Percentiles rank a stretch among this genome's conserved stretches.
phyloP scores from a whole-genome alignment of 495 filamentous ascomycete species.

The Trichoderma erinaceum region DNA sequence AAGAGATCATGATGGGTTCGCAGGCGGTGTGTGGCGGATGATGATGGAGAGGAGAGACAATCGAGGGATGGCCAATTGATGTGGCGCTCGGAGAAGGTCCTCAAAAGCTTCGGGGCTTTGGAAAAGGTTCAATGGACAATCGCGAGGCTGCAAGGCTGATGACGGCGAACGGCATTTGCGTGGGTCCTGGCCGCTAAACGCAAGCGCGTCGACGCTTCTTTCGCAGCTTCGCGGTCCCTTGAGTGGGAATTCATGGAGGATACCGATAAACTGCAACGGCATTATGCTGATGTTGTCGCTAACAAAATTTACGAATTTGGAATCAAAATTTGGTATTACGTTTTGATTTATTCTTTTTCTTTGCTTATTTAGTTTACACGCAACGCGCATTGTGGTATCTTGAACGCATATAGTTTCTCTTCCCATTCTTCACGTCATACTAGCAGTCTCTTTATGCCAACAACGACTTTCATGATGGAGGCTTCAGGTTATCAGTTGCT shows the following conservation, averaged over 20 bases:
- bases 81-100: background rate
- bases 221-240: background rate
- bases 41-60: background rate
- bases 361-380: background rate
- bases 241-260: background rate
- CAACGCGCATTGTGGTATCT: background rate
- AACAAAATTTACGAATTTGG: background rate
- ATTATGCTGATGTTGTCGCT: background rate
- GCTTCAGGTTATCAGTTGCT: conserved; percentile 83
- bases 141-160: conserved; percentile 16
- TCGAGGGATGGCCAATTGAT: background rate
- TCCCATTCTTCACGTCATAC: background rate
- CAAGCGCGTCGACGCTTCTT: conserved; percentile 7
- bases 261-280: background rate
- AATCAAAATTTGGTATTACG: background rate
- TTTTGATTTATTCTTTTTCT: background rate
- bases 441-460: background rate
- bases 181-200: conserved; percentile 13
- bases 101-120: background rate
- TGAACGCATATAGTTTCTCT: background rate
- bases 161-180: conserved; percentile 12
- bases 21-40: background rate
- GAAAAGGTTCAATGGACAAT: conserved; percentile 8
- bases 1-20: background rate
- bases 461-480: conserved; percentile 51